Conservation (phyloP, 208 protist species). For the Leptomonas pyrrhocoris region DNA sequence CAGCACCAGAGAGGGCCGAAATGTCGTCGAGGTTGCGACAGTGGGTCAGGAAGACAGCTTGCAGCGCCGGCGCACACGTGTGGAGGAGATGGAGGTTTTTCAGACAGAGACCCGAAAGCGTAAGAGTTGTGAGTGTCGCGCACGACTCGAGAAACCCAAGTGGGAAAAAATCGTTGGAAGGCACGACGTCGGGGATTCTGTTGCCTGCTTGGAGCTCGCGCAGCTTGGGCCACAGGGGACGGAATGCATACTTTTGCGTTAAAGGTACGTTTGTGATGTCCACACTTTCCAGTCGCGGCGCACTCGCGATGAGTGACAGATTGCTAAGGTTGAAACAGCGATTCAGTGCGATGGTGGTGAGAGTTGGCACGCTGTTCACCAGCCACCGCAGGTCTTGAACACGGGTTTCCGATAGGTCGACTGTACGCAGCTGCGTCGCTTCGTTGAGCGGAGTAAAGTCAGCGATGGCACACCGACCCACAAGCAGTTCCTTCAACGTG, state of each 20-base stretch:
- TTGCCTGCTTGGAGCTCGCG: background rate
- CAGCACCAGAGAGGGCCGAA: slow-evolving; percentile 2
- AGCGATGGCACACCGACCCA: background rate
- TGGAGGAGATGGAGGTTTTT: background rate
- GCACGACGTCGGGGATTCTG: background rate
- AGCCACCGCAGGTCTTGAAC: background rate
- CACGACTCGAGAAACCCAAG: background rate
- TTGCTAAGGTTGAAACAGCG: background rate
- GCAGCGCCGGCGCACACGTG: slow-evolving; percentile 1
- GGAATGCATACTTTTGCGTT: background rate
- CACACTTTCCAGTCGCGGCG: background rate
- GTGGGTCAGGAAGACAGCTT: background rate
- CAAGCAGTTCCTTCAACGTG: slow-evolving; percentile 1
- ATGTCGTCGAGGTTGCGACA: background rate
- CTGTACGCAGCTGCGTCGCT: slow-evolving; percentile 1
- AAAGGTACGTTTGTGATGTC: background rate
- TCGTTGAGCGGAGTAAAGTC: background rate
- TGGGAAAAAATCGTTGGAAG: background rate
- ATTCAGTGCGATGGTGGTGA: background rate
- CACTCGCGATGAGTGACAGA: background rate
- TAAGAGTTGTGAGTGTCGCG: background rate
- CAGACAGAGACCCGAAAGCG: background rate
- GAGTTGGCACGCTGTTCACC: background rate
- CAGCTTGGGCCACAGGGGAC: slow-evolving; percentile 8
- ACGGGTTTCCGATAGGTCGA: background rate